Percentiles rank a stretch among this genome's conserved stretches.
phyloP scores from a whole-genome alignment of 1,284 basidiomycete genomes.

The Pseudozyma flocculosa region DNA sequence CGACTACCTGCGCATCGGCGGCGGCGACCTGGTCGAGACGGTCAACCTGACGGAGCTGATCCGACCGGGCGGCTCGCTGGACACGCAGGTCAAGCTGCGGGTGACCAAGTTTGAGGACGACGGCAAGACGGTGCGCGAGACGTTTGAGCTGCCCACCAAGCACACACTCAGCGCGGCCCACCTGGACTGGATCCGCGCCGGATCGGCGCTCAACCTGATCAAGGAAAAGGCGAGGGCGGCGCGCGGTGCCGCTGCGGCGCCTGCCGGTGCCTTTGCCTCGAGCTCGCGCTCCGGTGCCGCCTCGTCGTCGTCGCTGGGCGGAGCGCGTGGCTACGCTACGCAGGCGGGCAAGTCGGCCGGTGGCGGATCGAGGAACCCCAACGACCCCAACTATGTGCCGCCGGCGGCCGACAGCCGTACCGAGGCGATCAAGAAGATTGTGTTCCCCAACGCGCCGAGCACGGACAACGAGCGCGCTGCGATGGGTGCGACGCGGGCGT shows the following conservation, averaged over 20 bases:
- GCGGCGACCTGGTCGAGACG: conserved; percentile 54
- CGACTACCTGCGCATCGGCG: conserved; percentile 47
- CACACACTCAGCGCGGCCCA: conserved; percentile 51
- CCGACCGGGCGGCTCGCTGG: conserved; percentile 40
- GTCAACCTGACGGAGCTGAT: conserved; percentile 51
- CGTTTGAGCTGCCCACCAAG: conserved; percentile 51
- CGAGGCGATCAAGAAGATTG: conserved; percentile 48
- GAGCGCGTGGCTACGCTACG: conserved; percentile 45
- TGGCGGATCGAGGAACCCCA: conserved; percentile 34
- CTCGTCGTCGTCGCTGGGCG: conserved; percentile 19
- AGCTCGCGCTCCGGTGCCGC: conserved; percentile 9
- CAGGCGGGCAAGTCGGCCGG: conserved; percentile 17
- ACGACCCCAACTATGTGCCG: conserved; percentile 50
- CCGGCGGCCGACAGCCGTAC: conserved; percentile 40
- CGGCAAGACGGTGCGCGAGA: conserved; percentile 43
- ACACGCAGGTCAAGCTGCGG: conserved; percentile 46
- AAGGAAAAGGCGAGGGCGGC: conserved; percentile 37
- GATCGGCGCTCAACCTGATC: conserved; percentile 55
- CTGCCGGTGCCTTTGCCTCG: conserved; percentile 16
- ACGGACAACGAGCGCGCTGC: conserved; percentile 23
- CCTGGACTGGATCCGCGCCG: conserved; percentile 55
- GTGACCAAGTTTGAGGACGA: conserved; percentile 52
- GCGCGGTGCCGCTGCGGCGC: background rate
- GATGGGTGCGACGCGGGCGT: conserved; percentile 16
- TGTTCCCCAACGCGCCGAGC: conserved; percentile 40